Base-by-base conservation (phyloP, 805 yeast genomes). In the Monosporozyma solicola region DNA sequence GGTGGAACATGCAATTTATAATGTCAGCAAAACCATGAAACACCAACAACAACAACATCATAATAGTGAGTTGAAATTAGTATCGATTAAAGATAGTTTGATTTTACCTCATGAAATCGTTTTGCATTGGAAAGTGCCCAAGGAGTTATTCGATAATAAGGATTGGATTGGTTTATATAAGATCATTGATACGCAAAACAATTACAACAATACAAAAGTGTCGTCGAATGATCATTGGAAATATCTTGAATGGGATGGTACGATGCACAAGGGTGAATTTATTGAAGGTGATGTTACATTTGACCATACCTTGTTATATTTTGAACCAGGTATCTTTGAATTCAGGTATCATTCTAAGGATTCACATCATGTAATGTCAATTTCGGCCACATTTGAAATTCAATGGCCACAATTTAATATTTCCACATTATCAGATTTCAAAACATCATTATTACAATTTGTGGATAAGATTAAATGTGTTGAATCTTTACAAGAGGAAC, bases 121-220 rank as follows among this genome's bases (percentile, higher is more conserved):
- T 22, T 76, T 84, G 3, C 61, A 67, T 22, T 87, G 86, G 83
- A 63, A 67, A 29, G 71, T 83, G 0, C 84, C 87, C 1, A 47
- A 47, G 9, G 70, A 68, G 2, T 55, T 61, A 25, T 81, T 78
- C 56, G 69, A 79, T 16, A 53, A 68, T 0, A 74, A 72, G 45
- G 91, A 85, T 63, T 87, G 95, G 95, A 76, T 87, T 57, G 95
- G 94, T 0, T 67, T 87, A 32, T 87, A 87, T 68, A 78, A 79
- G 51, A 76, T 84, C 9, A 70, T 79, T 27, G 85, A 79, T 55
- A 80, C 87, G 16, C 77, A 82, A 4, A 72, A 72, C 37, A 78
- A 83, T 22, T 74, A 81, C 51, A 74, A 74, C 44, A 74, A 72
- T 29, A 85, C 94, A 0, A 68, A 75, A 39, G 69, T 81, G n/a